A percentile compares a stretch with the other conserved stretches of the same genome.
These are phyloP conservation scores for Suhomyces tanzawaensis DNA, from an alignment of 805 yeast genomes.

Conservation along the genomic window DNA sequence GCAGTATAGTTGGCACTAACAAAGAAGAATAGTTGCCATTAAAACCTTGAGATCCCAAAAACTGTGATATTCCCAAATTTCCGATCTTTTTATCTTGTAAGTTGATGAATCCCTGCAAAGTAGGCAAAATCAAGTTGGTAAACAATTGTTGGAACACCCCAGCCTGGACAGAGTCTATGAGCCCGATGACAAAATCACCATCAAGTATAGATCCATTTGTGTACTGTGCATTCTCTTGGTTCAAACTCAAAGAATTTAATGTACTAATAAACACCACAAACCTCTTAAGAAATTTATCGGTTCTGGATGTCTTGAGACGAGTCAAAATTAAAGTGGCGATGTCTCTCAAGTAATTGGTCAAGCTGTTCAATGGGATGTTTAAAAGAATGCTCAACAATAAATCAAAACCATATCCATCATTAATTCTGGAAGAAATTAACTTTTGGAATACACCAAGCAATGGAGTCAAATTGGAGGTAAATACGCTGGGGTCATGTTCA, in stretches of 20 bases:
- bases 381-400: conserved; percentile 67
- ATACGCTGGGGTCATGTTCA: conserved; percentile 42
- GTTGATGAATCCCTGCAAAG: conserved; percentile 47
- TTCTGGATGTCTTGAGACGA: conserved; percentile 74
- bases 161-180: conserved; percentile 72
- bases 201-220: conserved; percentile 18
- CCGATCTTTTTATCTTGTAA: conserved; percentile 55
- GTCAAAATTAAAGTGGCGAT: conserved; percentile 75
- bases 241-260: conserved; percentile 2
- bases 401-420: conserved; percentile 84
- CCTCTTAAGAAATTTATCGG: conserved; percentile 75
- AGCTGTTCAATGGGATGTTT: conserved; percentile 47
- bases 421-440: conserved; percentile 76
- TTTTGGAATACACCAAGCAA: conserved; percentile 96
- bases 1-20: conserved; percentile 30
- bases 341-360: conserved; percentile 61
- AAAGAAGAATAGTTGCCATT: conserved; percentile 19
- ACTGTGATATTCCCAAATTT: conserved; percentile 48
- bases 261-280: conserved; percentile 60
- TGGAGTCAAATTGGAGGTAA: conserved; percentile 56
- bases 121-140: conserved; percentile 51
- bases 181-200: conserved; percentile 51
- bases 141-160: conserved; percentile 54
- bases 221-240: background rate
- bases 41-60: conserved; percentile 29